Evolutionary conservation across 2,329 filamentous ascomycete genomes (phyloP).

Genomic region (Pestalotiopsis sp.): DNA sequence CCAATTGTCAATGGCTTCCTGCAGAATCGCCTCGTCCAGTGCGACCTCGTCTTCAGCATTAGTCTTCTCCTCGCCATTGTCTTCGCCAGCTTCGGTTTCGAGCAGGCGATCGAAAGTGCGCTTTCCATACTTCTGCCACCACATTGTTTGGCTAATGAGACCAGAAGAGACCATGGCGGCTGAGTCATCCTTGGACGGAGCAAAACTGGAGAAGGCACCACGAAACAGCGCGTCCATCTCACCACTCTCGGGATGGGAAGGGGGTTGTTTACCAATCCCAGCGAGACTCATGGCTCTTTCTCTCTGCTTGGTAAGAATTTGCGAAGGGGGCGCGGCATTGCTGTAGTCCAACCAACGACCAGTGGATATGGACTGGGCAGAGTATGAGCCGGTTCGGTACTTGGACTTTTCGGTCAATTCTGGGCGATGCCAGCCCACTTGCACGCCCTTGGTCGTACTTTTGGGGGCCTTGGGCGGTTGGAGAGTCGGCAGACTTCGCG

Average conservation of each 20-base stretch:
- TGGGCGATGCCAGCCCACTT: conserved; percentile 54
- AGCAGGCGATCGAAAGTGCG: conserved; percentile 66
- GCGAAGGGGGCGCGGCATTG: conserved; percentile 58
- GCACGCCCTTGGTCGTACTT: conserved; percentile 63
- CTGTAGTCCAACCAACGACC: conserved; percentile 72
- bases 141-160: conserved; percentile 63
- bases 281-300: conserved; percentile 70
- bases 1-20: conserved; percentile 58
- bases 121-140: conserved; percentile 74
- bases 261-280: conserved; percentile 54
- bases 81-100: conserved; percentile 44
- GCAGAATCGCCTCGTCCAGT: conserved; percentile 52
- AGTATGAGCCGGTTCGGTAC: conserved; percentile 61
- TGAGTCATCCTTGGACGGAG: conserved; percentile 72
- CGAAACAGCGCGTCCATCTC: conserved; percentile 76
- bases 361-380: conserved; percentile 62
- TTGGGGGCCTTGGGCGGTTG: conserved; percentile 73
- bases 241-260: conserved; percentile 57
- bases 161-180: conserved; percentile 68
- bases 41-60: conserved; percentile 29
- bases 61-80: conserved; percentile 32
- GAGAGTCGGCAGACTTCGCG: conserved; percentile 62
- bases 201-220: conserved; percentile 78
- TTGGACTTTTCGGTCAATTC: conserved; percentile 55
- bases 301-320: conserved; percentile 63